Base-by-base conservation (phyloP, 2,329 filamentous ascomycete genomes). In the Incumbomyces lentus region DNA sequence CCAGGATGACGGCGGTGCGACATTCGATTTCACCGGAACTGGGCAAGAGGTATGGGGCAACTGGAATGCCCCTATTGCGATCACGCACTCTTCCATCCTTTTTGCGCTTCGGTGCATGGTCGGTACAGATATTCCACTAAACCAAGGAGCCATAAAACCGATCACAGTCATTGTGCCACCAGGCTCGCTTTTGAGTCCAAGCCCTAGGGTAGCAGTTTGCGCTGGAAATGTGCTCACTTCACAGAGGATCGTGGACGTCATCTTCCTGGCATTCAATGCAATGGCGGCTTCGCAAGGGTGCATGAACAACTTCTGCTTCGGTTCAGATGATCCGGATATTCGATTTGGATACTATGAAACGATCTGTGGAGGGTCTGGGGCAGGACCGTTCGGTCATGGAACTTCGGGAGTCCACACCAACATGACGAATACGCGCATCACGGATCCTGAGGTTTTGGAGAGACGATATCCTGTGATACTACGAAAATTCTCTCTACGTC, bases 381-480 rank as follows among this genome's bases (percentile, higher is more conserved):
- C 85, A 0, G 84, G 84, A 0, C 75, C 80, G 0, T 71, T 72
- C 12, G 89, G 84, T 84, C 71, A 82, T 50, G 85, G 85, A 32
- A 81, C 82, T 10, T 78, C 71, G 44, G 84, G 83, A 13, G 83
- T 89, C n/a, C 84, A 90, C 60, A 83, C 78, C 1, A 84, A 90
- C 65, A 88, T 89, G 82, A 90, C 86, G 6, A 92, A 92, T 62
- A 90, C 85, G 2, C 75, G 84, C 12, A 90, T 89, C 59, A 89
- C 85, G 0, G 86, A 90, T 59, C 73, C 81, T 0, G 86, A 92
- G 61, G 76, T 88, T 6, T 84, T 90, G 53, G 85, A 90, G 66
- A 72, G 82, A 22, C 69, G 85, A 7, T 88, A 88, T 58, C 84
- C 84, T 0, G 83, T 88, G 1, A 63, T 92, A 1, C 66, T 92